Evolutionary conservation across 1,284 basidiomycete genomes (phyloP).

Genomic region (Apiotrichum brassicae): DNA sequence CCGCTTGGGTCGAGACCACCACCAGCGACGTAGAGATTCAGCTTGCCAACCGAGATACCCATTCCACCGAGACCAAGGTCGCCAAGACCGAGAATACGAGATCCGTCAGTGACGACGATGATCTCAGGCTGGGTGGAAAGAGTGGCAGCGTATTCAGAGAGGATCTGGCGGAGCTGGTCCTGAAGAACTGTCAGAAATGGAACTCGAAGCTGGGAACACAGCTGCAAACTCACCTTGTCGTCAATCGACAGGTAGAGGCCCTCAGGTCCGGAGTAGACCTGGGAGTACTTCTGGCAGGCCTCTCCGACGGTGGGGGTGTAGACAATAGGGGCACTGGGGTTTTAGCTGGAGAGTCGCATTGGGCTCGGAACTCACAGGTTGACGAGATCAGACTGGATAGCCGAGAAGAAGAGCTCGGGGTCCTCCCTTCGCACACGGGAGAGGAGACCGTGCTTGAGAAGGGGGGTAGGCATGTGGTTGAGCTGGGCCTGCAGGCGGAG

Average conservation of each 20-base stretch:
- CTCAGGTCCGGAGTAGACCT: slow-evolving; percentile 74
- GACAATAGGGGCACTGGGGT: slow-evolving; percentile 59
- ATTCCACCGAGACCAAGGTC: slow-evolving; percentile 66
- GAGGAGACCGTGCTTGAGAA: slow-evolving; percentile 42
- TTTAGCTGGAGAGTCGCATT: neutral
- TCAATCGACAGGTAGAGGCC: slow-evolving; percentile 67
- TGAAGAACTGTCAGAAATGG: slow-evolving; percentile 55
- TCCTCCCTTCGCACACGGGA: slow-evolving; percentile 33
- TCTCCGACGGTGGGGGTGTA: slow-evolving; percentile 92
- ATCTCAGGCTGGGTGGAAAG: slow-evolving; percentile 67
- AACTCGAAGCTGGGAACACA: too few relatives aligned
- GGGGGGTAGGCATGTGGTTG: slow-evolving; percentile 29
- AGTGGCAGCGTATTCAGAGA: slow-evolving; percentile 47
- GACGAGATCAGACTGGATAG: slow-evolving; percentile 35
- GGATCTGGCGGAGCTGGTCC: slow-evolving; percentile 41
- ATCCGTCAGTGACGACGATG: slow-evolving; percentile 84
- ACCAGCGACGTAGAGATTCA: slow-evolving; percentile 84
- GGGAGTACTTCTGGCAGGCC: slow-evolving; percentile 76
- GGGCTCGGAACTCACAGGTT: slow-evolving; percentile 30
- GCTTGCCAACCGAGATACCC: slow-evolving; percentile 89
- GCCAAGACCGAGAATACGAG: slow-evolving; percentile 85
- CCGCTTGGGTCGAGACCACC: slow-evolving; percentile 73
- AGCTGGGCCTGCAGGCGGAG: slow-evolving; percentile 39
- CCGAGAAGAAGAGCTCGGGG: slow-evolving; percentile 40
- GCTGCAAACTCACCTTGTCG: slow-evolving; percentile 59